Base-by-base conservation (phyloP, 352 stramenopile species). In the Halophytophthora batemanensis region DNA sequence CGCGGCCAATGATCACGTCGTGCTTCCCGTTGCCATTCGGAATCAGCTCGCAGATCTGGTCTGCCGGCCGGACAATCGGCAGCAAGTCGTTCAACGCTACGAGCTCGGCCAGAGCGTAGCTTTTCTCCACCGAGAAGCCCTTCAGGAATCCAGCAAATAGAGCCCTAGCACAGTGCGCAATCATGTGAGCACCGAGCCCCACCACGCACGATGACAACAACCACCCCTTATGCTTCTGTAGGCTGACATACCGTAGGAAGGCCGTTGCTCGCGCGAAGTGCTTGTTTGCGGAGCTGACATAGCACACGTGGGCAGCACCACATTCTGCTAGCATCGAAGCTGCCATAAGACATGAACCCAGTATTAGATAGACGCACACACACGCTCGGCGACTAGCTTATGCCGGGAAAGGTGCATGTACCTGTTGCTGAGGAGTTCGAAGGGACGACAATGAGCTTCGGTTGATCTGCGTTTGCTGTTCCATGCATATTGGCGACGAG, bases 261-360 rank as follows among this genome's bases (percentile, higher is more conserved):
- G 66, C 47, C 25, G 58, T 63, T 25, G 71, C 73, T 37, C 73
- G 61, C 22, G 61, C 33, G 8, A 57, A 68, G 21, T 72, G 68
- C 38, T 53, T 57, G n/a, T 39, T 65, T 1, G 53, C 62, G 7
- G 79, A 77, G 38, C 68, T 86, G 41, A 87, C 43, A 44, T 71
- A 90, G 41, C 82, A 77, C 13, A 90, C 69, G 19, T 77, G 74
- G 22, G 64, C 42, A 17, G 66, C 56, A 12, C 74, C 79, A 33
- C 68, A 73, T 6, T 62, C 63, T 6, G 74, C 64, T 57, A 90
- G 55, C 45, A 83, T 61, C 55, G 67, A 66, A 25, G 71, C 79
- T 87, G 44, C n/a, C 17, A 44, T 22, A 15, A 36, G 51, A 8
- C 36, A 8, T 48, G 34, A n/a, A n/a, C 13, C 25, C 4, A 17